A percentile compares a stretch with the other conserved stretches of the same genome.
Conservation (phyloP, 2,329 filamentous ascomycete genomes). For the Penicillium crustosum region DNA sequence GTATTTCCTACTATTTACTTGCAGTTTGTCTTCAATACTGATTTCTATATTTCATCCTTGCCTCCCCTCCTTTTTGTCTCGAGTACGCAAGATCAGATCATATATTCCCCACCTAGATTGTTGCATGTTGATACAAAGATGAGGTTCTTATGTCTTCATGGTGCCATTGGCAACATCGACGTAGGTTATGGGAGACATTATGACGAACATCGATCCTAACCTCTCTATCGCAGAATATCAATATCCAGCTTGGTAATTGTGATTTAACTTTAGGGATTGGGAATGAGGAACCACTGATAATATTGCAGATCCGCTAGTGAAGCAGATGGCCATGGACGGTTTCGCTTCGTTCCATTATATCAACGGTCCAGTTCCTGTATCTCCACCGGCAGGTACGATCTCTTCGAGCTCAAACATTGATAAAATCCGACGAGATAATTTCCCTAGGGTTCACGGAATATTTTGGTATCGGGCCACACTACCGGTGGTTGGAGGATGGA, state of each 20-base stretch:
- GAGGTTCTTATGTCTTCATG: slow-evolving; percentile 32
- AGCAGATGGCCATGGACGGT: slow-evolving; percentile 19
- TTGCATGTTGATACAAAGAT: slow-evolving; percentile 16
- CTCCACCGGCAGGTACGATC: slow-evolving; percentile 18
- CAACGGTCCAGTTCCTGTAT: slow-evolving; percentile 20
- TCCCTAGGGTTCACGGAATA: slow-evolving; percentile 22
- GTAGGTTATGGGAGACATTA: slow-evolving; percentile 14
- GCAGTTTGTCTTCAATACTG: background rate
- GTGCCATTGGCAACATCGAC: slow-evolving; percentile 31
- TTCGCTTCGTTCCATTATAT: slow-evolving; percentile 25
- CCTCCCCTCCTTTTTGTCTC: background rate
- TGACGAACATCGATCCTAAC: background rate
- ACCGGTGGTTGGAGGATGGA: slow-evolving; percentile 25
- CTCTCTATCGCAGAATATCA: slow-evolving; percentile 18
- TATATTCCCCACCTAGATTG: background rate
- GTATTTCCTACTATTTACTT: background rate
- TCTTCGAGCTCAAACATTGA: background rate
- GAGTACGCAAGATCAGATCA: slow-evolving; percentile 8
- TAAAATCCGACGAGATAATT: background rate
- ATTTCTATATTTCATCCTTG: background rate
- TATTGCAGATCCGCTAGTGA: slow-evolving; percentile 19
- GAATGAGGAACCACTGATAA: background rate
- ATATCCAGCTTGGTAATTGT: slow-evolving; percentile 18
- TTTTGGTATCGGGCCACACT: slow-evolving; percentile 24
- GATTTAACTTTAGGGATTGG: background rate